Conservation (phyloP, 2,329 filamentous ascomycete species). For the Neonectria magnoliae region DNA sequence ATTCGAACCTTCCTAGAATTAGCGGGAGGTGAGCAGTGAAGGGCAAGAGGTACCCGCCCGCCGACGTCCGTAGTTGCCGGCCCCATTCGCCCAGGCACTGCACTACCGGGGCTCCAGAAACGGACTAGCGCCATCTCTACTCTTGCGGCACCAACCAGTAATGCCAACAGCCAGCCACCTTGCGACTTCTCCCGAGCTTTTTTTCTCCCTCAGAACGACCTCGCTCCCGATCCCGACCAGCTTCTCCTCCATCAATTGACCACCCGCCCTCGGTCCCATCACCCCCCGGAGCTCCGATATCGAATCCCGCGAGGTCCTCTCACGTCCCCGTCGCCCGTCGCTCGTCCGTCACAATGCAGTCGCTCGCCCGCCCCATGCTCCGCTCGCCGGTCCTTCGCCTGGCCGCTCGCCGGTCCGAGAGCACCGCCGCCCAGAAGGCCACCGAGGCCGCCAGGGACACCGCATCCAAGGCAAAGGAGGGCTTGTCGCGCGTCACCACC, state of each 20-base stretch:
- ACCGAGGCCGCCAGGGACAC: constrained; percentile 54
- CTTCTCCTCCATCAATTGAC: constrained; percentile 51
- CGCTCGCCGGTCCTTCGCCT: constrained; percentile 58
- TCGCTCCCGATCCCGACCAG: constrained; percentile 41
- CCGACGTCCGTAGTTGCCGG: constrained; percentile 22
- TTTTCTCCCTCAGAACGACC: constrained; percentile 53
- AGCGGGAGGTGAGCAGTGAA: background rate
- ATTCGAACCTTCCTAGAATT: background rate
- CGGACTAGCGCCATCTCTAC: constrained; percentile 41
- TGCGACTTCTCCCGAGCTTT: constrained; percentile 61
- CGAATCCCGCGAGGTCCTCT: constrained; percentile 38
- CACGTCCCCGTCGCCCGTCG: constrained; percentile 23
- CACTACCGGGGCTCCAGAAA: constrained; percentile 38
- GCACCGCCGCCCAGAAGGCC: constrained; percentile 61
- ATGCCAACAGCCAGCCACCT: constrained; percentile 34
- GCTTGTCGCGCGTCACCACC: constrained; percentile 82
- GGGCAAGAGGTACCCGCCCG: constrained; percentile 10
- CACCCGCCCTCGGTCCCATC: constrained; percentile 41
- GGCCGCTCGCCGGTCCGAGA: constrained; percentile 69
- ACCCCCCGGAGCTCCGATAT: constrained; percentile 42
- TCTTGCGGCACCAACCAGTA: constrained; percentile 38
- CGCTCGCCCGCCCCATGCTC: constrained; percentile 56
- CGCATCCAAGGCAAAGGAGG: constrained; percentile 77
- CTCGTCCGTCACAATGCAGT: constrained; percentile 47
- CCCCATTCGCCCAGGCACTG: constrained; percentile 31